Base-by-base conservation (phyloP, 805 yeast genomes). In the Limtongozyma cylindracea region DNA sequence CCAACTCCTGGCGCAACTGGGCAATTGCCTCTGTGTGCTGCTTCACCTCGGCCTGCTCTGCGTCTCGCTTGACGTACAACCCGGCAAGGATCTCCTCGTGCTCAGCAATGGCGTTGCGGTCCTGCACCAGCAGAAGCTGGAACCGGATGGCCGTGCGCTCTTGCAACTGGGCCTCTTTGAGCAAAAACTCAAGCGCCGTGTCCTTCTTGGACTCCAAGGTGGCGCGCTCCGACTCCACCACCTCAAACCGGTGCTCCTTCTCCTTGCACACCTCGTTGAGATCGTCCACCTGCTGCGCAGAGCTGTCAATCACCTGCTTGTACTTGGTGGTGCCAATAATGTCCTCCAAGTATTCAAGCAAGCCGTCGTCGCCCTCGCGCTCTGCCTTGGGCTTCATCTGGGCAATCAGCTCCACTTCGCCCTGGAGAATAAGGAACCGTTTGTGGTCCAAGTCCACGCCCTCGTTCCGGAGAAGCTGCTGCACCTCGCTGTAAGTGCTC, bases 351-450 rank as follows among this genome's bases (percentile, higher is more conserved):
- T 88, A 88, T 37, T 91, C 99, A 18, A 88, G 46, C 13, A 88
- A 50, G 0, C 99, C 99, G 39, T 88, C 96, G 34, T 84, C 96
- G 30, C 65, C 65, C 23, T 77, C 92, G 22, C 55, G 62, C 35
- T 88, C 95, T 0, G 95, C 96, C 37, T 84, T 88, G 8, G 99
- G 74, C 39, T 84, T 84, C 99, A 88, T 91, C 41, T 88, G 95
- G 0, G 98, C 95, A 37, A 88, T 88, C 31, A 82, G 71, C 47
- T 88, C 99, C 19, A 88, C 98, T 41, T 88, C 99, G 40, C 99
- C 99, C 46, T 88, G 99, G 20, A 88, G 50, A 38, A 88, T 91
- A 33, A 88, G 55, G 35, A 88, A 88, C 33, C 99, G 56, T 39
- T 88, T 88, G 43, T 88, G 98, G 32, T 82, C 91, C 29, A 88